A percentile compares a stretch with the other conserved stretches of the same genome.
phyloP scores from a whole-genome alignment of 2,329 filamentous ascomycete species.

The Dothiorella sarmentorum region DNA sequence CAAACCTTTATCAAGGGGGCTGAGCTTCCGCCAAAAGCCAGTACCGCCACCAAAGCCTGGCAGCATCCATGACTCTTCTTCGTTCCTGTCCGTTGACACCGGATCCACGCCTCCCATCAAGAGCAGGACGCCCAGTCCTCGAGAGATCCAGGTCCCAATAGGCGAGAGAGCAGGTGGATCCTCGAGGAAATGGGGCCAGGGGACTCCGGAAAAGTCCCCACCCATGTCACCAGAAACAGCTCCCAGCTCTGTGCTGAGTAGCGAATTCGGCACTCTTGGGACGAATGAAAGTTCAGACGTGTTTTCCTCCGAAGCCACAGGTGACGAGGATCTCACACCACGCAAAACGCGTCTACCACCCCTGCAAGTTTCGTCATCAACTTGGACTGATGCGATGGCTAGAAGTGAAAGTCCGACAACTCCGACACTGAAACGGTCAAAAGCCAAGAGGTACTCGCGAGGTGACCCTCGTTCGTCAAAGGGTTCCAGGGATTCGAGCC shows the following conservation, averaged over 20 bases:
- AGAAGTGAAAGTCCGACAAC: constrained; percentile 32
- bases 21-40: constrained; percentile 49
- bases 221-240: constrained; percentile 29
- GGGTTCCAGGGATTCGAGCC: constrained; percentile 33
- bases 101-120: constrained; percentile 34
- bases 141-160: constrained; percentile 59
- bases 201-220: constrained; percentile 30
- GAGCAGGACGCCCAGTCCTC: constrained; percentile 46
- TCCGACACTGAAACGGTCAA: constrained; percentile 35
- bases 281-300: background rate
- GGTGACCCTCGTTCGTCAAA: constrained; percentile 28
- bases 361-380: constrained; percentile 28
- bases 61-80: constrained; percentile 53
- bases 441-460: constrained; percentile 38
- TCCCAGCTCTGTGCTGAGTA: constrained; percentile 36
- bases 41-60: constrained; percentile 32
- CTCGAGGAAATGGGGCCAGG: constrained; percentile 45
- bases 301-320: background rate
- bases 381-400: constrained; percentile 35
- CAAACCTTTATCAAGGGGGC: constrained; percentile 47
- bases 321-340: background rate
- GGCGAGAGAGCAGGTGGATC: constrained; percentile 53
- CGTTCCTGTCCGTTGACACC: constrained; percentile 43
- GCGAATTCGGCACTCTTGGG: constrained; percentile 22
- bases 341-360: constrained; percentile 11